Base-by-base conservation (phyloP, 495 filamentous ascomycete species). In the Bryoglossum gracile region DNA sequence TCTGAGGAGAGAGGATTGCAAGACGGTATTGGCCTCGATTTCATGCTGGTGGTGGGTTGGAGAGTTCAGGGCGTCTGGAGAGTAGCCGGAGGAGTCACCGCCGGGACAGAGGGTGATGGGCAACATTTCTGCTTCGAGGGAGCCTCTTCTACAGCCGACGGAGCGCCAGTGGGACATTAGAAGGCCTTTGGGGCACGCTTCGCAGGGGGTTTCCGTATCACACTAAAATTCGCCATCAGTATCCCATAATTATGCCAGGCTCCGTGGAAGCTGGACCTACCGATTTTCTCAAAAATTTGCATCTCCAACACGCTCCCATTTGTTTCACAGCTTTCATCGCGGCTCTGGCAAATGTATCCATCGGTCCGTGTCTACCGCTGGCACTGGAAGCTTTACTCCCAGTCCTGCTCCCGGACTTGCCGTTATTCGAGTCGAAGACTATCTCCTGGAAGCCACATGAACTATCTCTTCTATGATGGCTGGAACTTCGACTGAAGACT, bases 281-380 rank as follows among this genome's bases (percentile, higher is more conserved):
- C 54, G 59, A 59, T 39, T 62, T 58, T 19, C 62, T 55, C 21
- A 67, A 56, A 6, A 65, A 58, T 26, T 58, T 63, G 46, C 64
- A 67, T 51, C 64, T 53, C 64, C 64, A 67, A 40, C 64, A 67
- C 13, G 64, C 62, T 22, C 62, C 59, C 10, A 58, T 57, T 8
- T 43, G 61, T 0, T 33, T 43, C 6, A 51, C 48, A 37, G 48
- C 48, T 11, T 44, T 51, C 25, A 33, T 33, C 22, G 48, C 48
- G 4, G 48, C 48, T 4, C 48, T 30, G 17, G 32, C 48, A n/a
- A 51, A 30, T 3, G 48, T 8, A 14, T 43, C 41, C 37, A 51
- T 22, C 3, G 40, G 39, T 23, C 26, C 33, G 1, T 13, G 18
- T 10, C 48, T 39, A 4, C 38, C 32, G 13, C 40, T 37, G n/a